Evolutionary conservation across 176 grass and related monocot genomes (phyloP).

Genomic region (Hyparrhenia diplandra): DNA sequence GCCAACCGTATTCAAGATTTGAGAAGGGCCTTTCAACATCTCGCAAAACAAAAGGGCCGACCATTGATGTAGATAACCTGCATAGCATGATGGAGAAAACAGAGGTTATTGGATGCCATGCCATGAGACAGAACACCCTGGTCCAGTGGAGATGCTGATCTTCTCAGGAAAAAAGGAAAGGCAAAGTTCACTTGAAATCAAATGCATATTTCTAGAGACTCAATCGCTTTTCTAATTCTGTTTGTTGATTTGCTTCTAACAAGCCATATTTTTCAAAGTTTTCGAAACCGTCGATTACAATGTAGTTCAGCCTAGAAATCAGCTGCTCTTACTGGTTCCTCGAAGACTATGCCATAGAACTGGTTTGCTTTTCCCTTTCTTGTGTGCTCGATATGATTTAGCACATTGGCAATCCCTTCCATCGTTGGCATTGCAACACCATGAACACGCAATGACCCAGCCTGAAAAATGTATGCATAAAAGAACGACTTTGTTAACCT

Average conservation of each 20-base stretch:
- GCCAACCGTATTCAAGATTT: conserved; percentile 94
- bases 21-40: conserved; percentile 98
- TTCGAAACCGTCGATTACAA: not conserved
- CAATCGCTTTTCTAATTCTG: not conserved
- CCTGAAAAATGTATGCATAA: conserved; percentile 40
- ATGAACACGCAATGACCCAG: conserved; percentile 85
- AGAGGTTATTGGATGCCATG: conserved; percentile 15
- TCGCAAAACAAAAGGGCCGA: conserved; percentile 86
- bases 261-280: conserved; percentile 11
- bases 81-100: conserved; percentile 23
- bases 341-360: conserved; percentile 94
- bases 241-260: not conserved
- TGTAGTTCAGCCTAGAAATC: conserved; percentile 5
- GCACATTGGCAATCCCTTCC: conserved; percentile 89
- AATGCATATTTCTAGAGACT: not conserved
- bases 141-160: not conserved
- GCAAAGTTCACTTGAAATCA: not conserved
- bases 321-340: conserved; percentile 78
- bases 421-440: conserved; percentile 97
- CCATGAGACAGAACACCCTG: not conserved
- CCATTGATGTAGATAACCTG: conserved; percentile 96
- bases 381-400: conserved; percentile 82
- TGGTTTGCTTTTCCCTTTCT: conserved; percentile 70
- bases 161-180: not conserved
- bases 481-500: not conserved